Conservation (phyloP, 352 stramenopile genomes). For the Blastocystis sp. region DNA sequence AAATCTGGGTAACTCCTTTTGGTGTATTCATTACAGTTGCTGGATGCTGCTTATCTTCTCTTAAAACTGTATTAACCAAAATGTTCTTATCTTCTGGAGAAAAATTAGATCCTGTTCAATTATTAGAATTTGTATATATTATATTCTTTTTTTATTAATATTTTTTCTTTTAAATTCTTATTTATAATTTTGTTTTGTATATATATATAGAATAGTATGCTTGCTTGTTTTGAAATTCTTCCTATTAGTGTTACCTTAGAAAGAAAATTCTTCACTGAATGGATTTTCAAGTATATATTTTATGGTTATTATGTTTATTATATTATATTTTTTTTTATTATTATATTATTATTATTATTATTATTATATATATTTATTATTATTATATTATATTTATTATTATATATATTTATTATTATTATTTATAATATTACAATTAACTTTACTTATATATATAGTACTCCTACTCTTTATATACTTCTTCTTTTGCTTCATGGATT, state of each 20-base stretch:
- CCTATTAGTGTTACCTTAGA: background rate
- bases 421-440: too few species aligned
- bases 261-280: slow-evolving; percentile 4
- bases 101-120: slow-evolving; percentile 27
- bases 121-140: slow-evolving; percentile 8
- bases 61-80: slow-evolving; percentile 34
- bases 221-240: slow-evolving; percentile 20
- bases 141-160: background rate
- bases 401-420: too few species aligned
- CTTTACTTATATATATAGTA: too few species aligned
- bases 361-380: background rate
- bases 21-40: slow-evolving; percentile 17
- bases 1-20: slow-evolving; percentile 18
- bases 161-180: too few species aligned
- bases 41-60: slow-evolving; percentile 29
- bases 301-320: background rate
- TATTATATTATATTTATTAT: too few species aligned
- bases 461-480: too few species aligned
- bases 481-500: slow-evolving; percentile 24
- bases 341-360: background rate
- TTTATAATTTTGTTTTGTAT: too few species aligned
- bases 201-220: slow-evolving; percentile 29
- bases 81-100: slow-evolving; percentile 26
- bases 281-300: background rate
- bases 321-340: slow-evolving; percentile 7